A percentile compares a stretch with the other conserved stretches of the same genome.
These are phyloP conservation scores for Avena insularis DNA, from an alignment of 176 grass and related monocot genomes.

Conservation along the genomic window DNA sequence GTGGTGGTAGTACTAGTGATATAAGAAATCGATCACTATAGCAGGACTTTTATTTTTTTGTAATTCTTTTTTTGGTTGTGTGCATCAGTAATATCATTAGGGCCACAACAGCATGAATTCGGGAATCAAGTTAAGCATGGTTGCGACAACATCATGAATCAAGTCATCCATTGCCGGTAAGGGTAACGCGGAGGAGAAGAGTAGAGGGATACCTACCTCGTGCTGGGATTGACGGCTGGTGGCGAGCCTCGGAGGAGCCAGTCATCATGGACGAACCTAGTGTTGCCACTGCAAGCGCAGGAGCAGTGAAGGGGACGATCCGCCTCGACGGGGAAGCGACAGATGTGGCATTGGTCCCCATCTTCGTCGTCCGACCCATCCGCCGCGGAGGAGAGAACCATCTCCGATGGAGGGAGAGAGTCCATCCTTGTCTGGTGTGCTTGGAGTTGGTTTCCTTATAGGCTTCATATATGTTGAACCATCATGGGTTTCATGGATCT, in stretches of 20 bases:
- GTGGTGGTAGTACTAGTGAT: too few species aligned
- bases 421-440: not conserved
- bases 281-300: constrained; percentile 52
- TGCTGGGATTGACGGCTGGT: constrained; percentile 20
- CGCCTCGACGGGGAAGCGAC: constrained; percentile 29
- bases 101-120: not conserved
- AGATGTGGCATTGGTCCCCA: constrained; percentile 46
- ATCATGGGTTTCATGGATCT: too few species aligned
- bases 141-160: not conserved
- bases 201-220: constrained; percentile 28
- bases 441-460: too few species aligned
- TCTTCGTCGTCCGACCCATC: not conserved
- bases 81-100: too few species aligned
- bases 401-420: not conserved
- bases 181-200: not conserved
- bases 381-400: constrained; percentile 9
- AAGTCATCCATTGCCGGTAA: not conserved
- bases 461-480: too few species aligned
- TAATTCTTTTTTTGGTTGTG: too few species aligned
- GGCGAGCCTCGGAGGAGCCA: constrained; percentile 55
- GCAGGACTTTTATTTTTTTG: too few species aligned
- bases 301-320: constrained; percentile 32
- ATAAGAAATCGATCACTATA: too few species aligned
- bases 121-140: not conserved
- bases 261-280: constrained; percentile 55